Conservation (phyloP, 768 basidiomycete genomes). For the Jaapia argillacea region DNA sequence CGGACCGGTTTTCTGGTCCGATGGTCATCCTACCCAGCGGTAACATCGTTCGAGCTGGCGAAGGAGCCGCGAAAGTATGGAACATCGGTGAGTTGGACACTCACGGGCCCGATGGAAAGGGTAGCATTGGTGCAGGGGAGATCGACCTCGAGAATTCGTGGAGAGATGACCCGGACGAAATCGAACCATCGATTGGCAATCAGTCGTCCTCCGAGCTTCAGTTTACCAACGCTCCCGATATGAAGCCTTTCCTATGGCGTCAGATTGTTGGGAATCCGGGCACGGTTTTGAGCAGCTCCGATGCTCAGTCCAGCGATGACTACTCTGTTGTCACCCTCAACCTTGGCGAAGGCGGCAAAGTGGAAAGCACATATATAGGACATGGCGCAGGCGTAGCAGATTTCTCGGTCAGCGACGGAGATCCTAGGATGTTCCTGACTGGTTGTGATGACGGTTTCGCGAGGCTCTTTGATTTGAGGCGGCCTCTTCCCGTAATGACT, state of each 20-base stretch:
- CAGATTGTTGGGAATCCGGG: not conserved
- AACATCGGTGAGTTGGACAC: conserved; percentile 21
- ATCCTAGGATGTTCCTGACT: conserved; percentile 27
- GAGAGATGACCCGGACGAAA: conserved; percentile 17
- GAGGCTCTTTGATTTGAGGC: conserved; percentile 28
- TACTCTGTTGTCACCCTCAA: conserved; percentile 17
- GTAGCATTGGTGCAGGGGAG: conserved; percentile 12
- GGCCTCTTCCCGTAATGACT: conserved; percentile 25
- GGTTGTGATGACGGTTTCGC: conserved; percentile 26
- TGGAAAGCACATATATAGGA: conserved; percentile 23
- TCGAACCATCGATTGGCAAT: conserved; percentile 21
- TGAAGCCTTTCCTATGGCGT: not conserved
- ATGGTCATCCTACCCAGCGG: conserved; percentile 19
- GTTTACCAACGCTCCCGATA: conserved; percentile 4
- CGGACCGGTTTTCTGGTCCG: conserved; percentile 17
- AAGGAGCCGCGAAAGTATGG: conserved; percentile 25
- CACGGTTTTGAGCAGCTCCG: not conserved
- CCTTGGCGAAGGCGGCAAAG: conserved; percentile 24
- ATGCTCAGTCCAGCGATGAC: not conserved
- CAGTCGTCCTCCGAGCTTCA: conserved; percentile 6
- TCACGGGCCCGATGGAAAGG: conserved; percentile 17
- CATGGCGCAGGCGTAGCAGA: conserved; percentile 22
- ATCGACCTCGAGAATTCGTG: conserved; percentile 8
- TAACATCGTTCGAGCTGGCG: conserved; percentile 22
- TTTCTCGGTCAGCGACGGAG: conserved; percentile 24